A percentile compares a stretch with the other conserved stretches of the same genome.
Conservation (phyloP, 257 asterid species). For the Nicotiana knightiana region DNA sequence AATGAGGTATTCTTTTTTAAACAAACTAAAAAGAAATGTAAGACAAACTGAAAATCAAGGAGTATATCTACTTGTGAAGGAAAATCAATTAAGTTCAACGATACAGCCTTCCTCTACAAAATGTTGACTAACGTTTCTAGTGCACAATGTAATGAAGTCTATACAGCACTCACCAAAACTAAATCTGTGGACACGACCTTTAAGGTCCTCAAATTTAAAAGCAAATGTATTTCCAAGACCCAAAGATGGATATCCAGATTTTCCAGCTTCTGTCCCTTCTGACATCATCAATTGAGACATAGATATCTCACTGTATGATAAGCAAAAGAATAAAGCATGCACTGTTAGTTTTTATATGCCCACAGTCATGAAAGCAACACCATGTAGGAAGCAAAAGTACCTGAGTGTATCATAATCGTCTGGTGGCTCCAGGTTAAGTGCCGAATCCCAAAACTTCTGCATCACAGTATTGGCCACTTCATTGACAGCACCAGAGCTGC, state of each 20-base stretch:
- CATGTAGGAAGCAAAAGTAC: conserved; percentile 26
- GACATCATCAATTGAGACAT: conserved; percentile 54
- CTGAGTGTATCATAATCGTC: conserved; percentile 83
- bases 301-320: conserved; percentile 69
- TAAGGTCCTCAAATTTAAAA: conserved; percentile 74
- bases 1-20: background rate
- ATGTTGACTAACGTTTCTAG: background rate
- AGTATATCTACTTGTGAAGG: background rate
- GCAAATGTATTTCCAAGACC: conserved; percentile 74
- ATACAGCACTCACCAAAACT: conserved; percentile 56
- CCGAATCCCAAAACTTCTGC: conserved; percentile 99
- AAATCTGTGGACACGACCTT: conserved; percentile 74
- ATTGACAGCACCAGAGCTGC: conserved; percentile 60
- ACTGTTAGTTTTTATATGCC: conserved; percentile 1
- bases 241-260: conserved; percentile 61
- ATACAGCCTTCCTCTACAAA: too few relatives aligned
- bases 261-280: conserved; percentile 53
- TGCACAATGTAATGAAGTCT: conserved; percentile 1
- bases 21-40: background rate
- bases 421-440: conserved; percentile 71
- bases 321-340: conserved; percentile 8
- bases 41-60: background rate
- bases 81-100: background rate
- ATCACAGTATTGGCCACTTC: conserved; percentile 73
- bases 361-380: background rate